Percentiles rank a stretch among this genome's conserved stretches.
phyloP scores from a whole-genome alignment of 768 basidiomycete species.

The Pleurotus cornucopiae region DNA sequence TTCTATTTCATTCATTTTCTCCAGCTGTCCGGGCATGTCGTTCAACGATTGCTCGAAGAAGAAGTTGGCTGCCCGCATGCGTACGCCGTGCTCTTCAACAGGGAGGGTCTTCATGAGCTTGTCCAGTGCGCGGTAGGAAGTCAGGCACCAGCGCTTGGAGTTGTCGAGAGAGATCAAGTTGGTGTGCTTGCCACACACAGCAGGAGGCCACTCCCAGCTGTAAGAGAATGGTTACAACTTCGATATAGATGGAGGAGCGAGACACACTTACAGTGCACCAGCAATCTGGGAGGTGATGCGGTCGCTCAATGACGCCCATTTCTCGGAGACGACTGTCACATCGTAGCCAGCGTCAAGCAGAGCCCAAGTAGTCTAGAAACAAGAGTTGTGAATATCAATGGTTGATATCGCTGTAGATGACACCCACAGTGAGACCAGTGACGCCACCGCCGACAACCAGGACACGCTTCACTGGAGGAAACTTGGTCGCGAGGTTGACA shows the following conservation, averaged over 20 bases:
- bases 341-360: conserved; percentile 30
- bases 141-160: conserved; percentile 32
- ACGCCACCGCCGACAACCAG: conserved; percentile 12
- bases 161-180: conserved; percentile 28
- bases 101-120: conserved; percentile 16
- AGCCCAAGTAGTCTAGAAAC: conserved; percentile 22
- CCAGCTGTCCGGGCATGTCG: conserved; percentile 20
- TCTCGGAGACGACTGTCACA: conserved; percentile 27
- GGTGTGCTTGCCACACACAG: conserved; percentile 34
- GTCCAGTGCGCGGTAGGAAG: conserved; percentile 28
- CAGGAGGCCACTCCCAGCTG: conserved; percentile 35
- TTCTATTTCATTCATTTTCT: conserved; percentile 25
- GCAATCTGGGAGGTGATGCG: conserved; percentile 22
- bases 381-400: neutral
- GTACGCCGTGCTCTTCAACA: conserved; percentile 24
- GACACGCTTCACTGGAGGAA: conserved; percentile 6
- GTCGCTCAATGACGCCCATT: conserved; percentile 17
- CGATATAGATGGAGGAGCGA: neutral
- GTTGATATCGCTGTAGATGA: too few relatives aligned
- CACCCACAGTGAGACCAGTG: conserved; percentile 11
- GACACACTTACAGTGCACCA: conserved; percentile 21
- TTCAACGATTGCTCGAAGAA: conserved; percentile 27
- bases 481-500: neutral
- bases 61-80: conserved; percentile 29
- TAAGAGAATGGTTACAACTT: conserved; percentile 6